Percentiles rank a stretch among this genome's conserved stretches.
Evolutionary conservation across 176 grass and related monocot genomes (phyloP).

Genomic region (Triticum timopheevii): DNA sequence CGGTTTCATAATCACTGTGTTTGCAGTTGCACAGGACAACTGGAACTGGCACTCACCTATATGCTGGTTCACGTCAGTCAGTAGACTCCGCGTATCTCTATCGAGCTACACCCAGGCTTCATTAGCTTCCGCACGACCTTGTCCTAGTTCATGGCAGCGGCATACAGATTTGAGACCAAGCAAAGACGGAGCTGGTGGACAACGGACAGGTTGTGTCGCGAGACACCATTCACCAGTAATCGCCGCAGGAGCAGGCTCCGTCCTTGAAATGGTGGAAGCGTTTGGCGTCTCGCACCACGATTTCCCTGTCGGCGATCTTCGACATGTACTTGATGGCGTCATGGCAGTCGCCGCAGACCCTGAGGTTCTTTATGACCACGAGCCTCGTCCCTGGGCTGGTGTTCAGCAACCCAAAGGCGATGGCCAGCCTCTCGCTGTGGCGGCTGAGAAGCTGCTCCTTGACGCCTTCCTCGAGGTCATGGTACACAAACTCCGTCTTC

Average conservation of each 20-base stretch:
- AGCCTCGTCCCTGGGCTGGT: conserved; percentile 51
- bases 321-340: conserved; percentile 58
- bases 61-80: background rate
- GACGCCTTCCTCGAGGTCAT: conserved; percentile 58
- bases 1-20: background rate
- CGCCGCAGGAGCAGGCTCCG: conserved; percentile 51
- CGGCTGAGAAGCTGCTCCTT: conserved; percentile 58
- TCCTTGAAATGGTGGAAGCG: conserved; percentile 68
- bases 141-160: too few relatives aligned
- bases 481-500: conserved; percentile 61
- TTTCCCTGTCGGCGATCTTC: conserved; percentile 29
- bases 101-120: too few relatives aligned
- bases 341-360: conserved; percentile 57
- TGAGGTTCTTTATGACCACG: conserved; percentile 68
- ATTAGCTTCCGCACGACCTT: too few relatives aligned
- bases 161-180: background rate
- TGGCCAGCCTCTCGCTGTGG: conserved; percentile 62
- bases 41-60: background rate
- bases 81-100: too few relatives aligned
- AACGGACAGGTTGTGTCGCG: background rate
- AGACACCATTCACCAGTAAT: conserved; percentile 54
- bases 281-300: conserved; percentile 54
- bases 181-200: background rate
- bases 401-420: conserved; percentile 59
- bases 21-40: background rate